Conservation (phyloP, 129 eudicot species). For the Kitagawia praeruptora region DNA sequence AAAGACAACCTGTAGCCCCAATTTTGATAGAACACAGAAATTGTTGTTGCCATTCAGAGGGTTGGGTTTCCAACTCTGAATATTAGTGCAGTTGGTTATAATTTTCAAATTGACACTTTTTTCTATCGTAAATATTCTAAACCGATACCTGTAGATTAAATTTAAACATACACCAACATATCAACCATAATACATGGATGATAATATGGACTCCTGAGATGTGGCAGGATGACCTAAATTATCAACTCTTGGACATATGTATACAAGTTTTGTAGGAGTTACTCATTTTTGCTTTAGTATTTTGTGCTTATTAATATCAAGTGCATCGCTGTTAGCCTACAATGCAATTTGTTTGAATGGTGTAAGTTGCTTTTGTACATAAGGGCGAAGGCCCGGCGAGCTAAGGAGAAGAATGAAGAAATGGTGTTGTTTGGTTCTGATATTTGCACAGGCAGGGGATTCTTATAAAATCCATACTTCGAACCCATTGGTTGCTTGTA, state of each 20-base stretch:
- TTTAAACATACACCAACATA: not conserved
- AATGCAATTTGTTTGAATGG: too few species aligned
- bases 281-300: not conserved
- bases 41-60: slow-evolving; percentile 9
- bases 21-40: slow-evolving; percentile 13
- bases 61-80: slow-evolving; percentile 13
- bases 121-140: slow-evolving; percentile 17
- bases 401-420: too few species aligned
- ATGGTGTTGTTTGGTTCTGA: too few species aligned
- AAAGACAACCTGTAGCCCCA: slow-evolving; percentile 58
- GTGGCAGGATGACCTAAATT: not conserved
- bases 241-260: slow-evolving; percentile 1
- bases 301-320: not conserved
- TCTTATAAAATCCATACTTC: too few species aligned
- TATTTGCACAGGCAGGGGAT: too few species aligned
- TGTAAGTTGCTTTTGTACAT: too few species aligned
- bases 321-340: not conserved
- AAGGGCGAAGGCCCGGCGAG: too few species aligned
- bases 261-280: not conserved
- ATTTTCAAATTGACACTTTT: not conserved
- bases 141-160: not conserved
- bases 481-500: too few species aligned
- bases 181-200: not conserved
- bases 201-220: not conserved
- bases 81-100: not conserved